Conservation (phyloP, 306 rosid species). For the Quillaja saponaria region DNA sequence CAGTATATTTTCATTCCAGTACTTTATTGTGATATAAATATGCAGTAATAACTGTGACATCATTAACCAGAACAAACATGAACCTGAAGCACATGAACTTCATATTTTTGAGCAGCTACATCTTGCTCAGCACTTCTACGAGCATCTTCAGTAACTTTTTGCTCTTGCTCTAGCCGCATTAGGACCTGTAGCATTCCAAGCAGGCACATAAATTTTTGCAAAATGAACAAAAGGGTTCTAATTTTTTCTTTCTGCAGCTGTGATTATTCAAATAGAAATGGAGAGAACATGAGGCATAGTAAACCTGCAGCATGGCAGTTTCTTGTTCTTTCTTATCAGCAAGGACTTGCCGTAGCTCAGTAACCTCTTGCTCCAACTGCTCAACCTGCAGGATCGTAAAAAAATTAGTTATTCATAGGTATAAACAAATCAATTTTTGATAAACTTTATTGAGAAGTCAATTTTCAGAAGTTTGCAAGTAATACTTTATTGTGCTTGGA, state of each 20-base stretch:
- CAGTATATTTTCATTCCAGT: not conserved
- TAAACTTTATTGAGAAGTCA: too few species aligned
- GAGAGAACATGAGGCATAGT: constrained; percentile 38
- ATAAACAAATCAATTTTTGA: too few species aligned
- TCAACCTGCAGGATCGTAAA: constrained; percentile 61
- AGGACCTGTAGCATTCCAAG: constrained; percentile 50
- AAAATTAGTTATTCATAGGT: constrained; percentile 9
- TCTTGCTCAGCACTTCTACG: constrained; percentile 81
- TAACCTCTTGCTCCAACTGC: constrained; percentile 80
- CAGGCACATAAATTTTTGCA: constrained; percentile 26
- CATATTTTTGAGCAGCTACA: constrained; percentile 70
- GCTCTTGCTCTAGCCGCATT: constrained; percentile 79
- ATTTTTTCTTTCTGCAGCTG: constrained; percentile 31
- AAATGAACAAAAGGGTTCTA: constrained; percentile 3
- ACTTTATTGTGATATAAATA: constrained; percentile 5
- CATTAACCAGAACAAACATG: constrained; percentile 23
- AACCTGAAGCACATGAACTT: constrained; percentile 77
- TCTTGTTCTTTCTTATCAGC: constrained; percentile 85
- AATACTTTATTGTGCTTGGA: not conserved
- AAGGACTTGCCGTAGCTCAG: constrained; percentile 56
- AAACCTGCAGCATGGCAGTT: constrained; percentile 87
- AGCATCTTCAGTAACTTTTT: constrained; percentile 81
- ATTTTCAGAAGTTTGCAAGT: too few species aligned
- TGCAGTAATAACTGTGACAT: constrained; percentile 23
- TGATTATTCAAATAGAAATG: constrained; percentile 43